Evolutionary conservation across 2,329 filamentous ascomycete species (phyloP).

Genomic region (Trichoderma sp.): DNA sequence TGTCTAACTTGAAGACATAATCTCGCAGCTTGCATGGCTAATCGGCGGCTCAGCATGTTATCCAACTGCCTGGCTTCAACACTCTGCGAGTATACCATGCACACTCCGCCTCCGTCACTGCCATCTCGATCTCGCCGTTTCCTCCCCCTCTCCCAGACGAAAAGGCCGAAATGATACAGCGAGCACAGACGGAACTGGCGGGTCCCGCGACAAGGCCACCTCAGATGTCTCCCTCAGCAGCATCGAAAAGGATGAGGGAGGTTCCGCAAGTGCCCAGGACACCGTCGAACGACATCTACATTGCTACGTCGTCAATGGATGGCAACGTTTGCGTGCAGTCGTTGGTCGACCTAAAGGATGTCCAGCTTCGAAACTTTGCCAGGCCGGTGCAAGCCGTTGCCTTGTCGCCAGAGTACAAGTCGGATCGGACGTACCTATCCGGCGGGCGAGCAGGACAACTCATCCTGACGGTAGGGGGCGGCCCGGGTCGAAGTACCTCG

Average conservation of each 20-base stretch:
- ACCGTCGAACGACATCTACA: conserved; percentile 87
- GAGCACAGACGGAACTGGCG: conserved; percentile 42
- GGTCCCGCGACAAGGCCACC: conserved; percentile 39
- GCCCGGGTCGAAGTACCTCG: conserved; percentile 78
- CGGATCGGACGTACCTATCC: conserved; percentile 84
- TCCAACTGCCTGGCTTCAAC: conserved; percentile 81
- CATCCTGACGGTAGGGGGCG: conserved; percentile 81
- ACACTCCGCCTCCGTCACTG: conserved; percentile 87
- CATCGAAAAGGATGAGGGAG: conserved; percentile 56
- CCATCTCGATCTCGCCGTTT: conserved; percentile 86
- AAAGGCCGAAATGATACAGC: conserved; percentile 47
- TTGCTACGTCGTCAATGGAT: conserved; percentile 92
- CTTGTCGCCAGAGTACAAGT: conserved; percentile 92
- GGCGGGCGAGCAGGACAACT: conserved; percentile 87
- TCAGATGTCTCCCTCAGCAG: conserved; percentile 51
- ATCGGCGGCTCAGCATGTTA: conserved; percentile 66
- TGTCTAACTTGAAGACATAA: conserved; percentile 28
- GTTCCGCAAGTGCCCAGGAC: conserved; percentile 65
- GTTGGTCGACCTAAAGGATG: conserved; percentile 83
- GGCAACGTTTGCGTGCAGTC: conserved; percentile 93
- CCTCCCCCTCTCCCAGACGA: conserved; percentile 58
- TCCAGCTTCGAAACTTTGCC: conserved; percentile 88
- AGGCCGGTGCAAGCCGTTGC: conserved; percentile 90
- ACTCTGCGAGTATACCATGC: conserved; percentile 85
- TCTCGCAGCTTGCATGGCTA: conserved; percentile 32